A percentile compares a stretch with the other conserved stretches of the same genome.
Conservation (phyloP, 352 stramenopile species). For the Globisporangium heterothallicum region DNA sequence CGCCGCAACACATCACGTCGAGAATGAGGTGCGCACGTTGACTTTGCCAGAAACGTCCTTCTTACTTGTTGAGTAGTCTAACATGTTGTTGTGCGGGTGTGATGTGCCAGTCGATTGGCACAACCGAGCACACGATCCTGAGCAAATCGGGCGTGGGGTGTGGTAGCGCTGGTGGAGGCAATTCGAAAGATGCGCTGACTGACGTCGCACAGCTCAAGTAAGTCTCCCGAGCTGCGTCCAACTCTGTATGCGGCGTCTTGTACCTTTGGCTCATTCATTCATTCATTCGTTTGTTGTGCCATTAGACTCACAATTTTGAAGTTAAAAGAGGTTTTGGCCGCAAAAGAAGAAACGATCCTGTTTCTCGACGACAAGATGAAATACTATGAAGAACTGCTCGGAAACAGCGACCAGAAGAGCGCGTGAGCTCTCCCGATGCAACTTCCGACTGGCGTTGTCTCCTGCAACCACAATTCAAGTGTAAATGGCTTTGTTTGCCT, state of each 20-base stretch:
- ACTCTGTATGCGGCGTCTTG: conserved; percentile 10
- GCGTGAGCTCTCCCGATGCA: background rate
- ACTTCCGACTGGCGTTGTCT: background rate
- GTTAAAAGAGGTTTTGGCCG: conserved; percentile 47
- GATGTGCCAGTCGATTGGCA: no score
- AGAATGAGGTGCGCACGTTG: no score
- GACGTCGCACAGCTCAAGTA: conserved; percentile 25
- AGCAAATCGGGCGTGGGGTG: no score
- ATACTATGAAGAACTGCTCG: conserved; percentile 29
- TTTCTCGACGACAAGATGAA: conserved; percentile 52
- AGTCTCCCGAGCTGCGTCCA: background rate
- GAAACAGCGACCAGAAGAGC: background rate
- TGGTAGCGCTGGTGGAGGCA: background rate
- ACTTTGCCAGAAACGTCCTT: no score
- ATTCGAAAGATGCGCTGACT: conserved; percentile 5
- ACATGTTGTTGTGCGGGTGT: no score
- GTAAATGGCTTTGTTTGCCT: no score
- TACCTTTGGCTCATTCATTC: no score
- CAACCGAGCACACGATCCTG: no score
- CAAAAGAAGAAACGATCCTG: conserved; percentile 52
- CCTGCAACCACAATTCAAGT: no score
- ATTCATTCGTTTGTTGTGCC: background rate
- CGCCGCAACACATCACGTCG: no score
- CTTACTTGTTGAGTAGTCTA: no score
- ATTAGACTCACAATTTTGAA: conserved; percentile 44